phyloP scores from a whole-genome alignment of 2,329 filamentous ascomycete genomes.

The Cladosporium halotolerans region DNA sequence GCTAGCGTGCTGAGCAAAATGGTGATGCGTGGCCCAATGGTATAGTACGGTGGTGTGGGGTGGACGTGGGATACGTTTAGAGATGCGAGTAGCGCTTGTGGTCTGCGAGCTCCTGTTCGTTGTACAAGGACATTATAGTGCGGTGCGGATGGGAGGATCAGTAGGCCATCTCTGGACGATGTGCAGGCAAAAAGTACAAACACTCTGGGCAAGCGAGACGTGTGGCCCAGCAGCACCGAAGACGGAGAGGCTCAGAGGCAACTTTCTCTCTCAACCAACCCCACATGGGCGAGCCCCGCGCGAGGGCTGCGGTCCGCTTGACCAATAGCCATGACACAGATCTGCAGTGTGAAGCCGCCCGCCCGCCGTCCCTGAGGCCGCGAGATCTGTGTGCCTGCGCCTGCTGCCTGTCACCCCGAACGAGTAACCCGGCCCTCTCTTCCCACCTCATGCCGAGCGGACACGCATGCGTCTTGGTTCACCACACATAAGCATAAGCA shows the following conservation, averaged over 20 bases:
- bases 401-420: too few relatives aligned
- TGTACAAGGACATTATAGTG: constrained; percentile 28
- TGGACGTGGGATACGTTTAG: constrained; percentile 8
- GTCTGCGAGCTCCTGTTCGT: constrained; percentile 29
- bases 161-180: not conserved
- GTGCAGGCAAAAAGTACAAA: not conserved
- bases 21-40: not conserved
- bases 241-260: too few relatives aligned
- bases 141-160: not conserved
- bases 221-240: too few relatives aligned
- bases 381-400: too few relatives aligned
- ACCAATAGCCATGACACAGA: too few relatives aligned
- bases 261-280: too few relatives aligned
- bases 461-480: not conserved
- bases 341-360: too few relatives aligned
- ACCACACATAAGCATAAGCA: not conserved
- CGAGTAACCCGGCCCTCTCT: too few relatives aligned
- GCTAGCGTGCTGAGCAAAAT: too few relatives aligned
- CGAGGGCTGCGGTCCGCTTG: too few relatives aligned
- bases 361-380: too few relatives aligned
- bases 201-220: not conserved
- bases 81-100: constrained; percentile 25
- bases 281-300: too few relatives aligned
- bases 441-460: not conserved
- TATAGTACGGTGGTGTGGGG: not conserved